These are phyloP conservation scores for Tulasnella sp. DNA, from an alignment of 768 basidiomycete genomes.

Conservation along the genomic window DNA sequence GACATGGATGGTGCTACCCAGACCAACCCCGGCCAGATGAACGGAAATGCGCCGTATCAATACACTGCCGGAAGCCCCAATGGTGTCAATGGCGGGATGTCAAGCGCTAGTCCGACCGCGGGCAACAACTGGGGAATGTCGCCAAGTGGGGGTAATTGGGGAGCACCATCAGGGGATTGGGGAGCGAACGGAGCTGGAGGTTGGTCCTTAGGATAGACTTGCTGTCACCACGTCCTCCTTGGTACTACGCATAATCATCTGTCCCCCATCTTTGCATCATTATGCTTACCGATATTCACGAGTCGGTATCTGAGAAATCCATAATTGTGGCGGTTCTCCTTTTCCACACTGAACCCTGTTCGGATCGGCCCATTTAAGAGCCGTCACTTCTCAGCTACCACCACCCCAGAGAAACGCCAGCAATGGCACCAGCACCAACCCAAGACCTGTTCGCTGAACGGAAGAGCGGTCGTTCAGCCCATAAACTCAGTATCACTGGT, in stretches of 20 bases:
- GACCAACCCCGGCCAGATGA: background rate
- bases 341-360: background rate
- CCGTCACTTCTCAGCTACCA: background rate
- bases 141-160: background rate
- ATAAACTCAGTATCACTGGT: background rate
- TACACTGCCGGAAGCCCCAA: background rate
- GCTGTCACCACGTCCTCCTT: background rate
- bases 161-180: background rate
- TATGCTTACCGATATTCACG: background rate
- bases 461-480: background rate
- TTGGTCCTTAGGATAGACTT: background rate
- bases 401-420: background rate
- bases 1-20: background rate
- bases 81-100: background rate
- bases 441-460: background rate
- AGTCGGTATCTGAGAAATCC: background rate
- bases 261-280: background rate
- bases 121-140: conserved; percentile 4
- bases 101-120: background rate
- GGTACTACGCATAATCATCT: background rate
- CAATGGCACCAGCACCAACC: background rate
- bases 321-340: background rate
- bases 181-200: background rate
- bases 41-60: background rate
- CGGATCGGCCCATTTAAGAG: background rate